A percentile compares a stretch with the other conserved stretches of the same genome.
Evolutionary conservation across 441 rosid genomes (phyloP).

Genomic region (Rhodomyrtus psidioides): DNA sequence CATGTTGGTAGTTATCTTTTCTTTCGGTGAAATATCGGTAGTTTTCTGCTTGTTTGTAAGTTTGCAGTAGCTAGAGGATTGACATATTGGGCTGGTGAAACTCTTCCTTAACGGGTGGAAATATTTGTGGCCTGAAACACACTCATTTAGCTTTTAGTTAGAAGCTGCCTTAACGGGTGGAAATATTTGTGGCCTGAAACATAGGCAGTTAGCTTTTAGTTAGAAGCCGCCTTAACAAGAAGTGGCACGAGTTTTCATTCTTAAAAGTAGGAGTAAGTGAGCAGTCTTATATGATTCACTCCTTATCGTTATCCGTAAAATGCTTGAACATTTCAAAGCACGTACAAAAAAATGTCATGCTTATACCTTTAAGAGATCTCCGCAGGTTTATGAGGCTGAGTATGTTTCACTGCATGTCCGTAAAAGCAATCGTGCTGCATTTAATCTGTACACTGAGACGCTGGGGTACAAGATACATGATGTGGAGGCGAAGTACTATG

Average conservation of each 20-base stretch:
- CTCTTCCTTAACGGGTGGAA: too few relatives aligned
- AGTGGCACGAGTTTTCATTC: background rate
- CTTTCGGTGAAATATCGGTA: too few relatives aligned
- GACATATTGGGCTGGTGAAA: background rate
- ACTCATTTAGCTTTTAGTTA: too few relatives aligned
- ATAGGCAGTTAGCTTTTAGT: background rate
- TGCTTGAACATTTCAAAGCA: background rate
- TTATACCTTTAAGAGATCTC: background rate
- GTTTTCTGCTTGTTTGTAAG: background rate
- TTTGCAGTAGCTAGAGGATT: background rate
- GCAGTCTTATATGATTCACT: background rate
- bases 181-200: background rate
- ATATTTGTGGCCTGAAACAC: too few relatives aligned
- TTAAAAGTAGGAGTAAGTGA: background rate
- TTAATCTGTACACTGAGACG: slow-evolving; percentile 79
- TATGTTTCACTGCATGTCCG: slow-evolving; percentile 95
- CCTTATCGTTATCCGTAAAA: background rate
- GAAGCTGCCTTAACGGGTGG: background rate
- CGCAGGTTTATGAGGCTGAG: slow-evolving; percentile 85
- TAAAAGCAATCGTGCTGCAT: slow-evolving; percentile 94
- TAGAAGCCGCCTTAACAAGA: background rate
- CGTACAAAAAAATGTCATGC: background rate
- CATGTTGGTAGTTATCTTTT: too few relatives aligned
- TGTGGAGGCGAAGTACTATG: slow-evolving; percentile 92
- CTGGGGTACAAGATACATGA: slow-evolving; percentile 84